Evolutionary conservation across 768 basidiomycete genomes (phyloP).

Genomic region (Tephrocybe sp.): DNA sequence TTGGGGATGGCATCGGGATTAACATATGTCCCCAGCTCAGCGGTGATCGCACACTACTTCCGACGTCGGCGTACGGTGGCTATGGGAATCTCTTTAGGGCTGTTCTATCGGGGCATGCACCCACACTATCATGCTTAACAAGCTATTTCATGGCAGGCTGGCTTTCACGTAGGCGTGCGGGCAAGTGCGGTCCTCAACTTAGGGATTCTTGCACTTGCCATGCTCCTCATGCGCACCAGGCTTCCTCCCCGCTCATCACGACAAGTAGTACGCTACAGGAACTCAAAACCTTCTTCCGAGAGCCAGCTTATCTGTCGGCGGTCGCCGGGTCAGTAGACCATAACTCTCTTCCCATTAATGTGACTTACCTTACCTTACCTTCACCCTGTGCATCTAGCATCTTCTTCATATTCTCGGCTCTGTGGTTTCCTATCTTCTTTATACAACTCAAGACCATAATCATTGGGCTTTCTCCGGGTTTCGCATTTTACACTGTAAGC

Average conservation of each 20-base stretch:
- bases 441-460: constrained; percentile 52
- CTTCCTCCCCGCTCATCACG: constrained; percentile 35
- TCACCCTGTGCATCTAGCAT: constrained; percentile 27
- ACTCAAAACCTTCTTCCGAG: constrained; percentile 35
- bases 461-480: constrained; percentile 40
- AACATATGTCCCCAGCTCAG: constrained; percentile 44
- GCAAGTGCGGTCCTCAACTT: constrained; percentile 20
- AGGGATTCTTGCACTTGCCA: constrained; percentile 9
- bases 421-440: constrained; percentile 56
- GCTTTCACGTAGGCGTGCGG: constrained; percentile 49
- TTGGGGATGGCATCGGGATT: constrained; percentile 45
- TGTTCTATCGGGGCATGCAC: constrained; percentile 57
- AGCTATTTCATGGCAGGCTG: constrained; percentile 44
- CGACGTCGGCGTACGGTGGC: constrained; percentile 41
- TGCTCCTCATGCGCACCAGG: constrained; percentile 36
- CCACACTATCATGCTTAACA: constrained; percentile 65
- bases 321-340: constrained; percentile 31
- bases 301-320: constrained; percentile 41
- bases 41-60: constrained; percentile 51
- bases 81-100: constrained; percentile 48
- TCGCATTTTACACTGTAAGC: constrained; percentile 58
- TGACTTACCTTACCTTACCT: too few species aligned
- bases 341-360: neutral
- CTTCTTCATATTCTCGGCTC: constrained; percentile 32
- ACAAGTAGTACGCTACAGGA: constrained; percentile 25